Conservation (phyloP, 2,329 filamentous ascomycete genomes). For the Aspergillus udagawae region DNA sequence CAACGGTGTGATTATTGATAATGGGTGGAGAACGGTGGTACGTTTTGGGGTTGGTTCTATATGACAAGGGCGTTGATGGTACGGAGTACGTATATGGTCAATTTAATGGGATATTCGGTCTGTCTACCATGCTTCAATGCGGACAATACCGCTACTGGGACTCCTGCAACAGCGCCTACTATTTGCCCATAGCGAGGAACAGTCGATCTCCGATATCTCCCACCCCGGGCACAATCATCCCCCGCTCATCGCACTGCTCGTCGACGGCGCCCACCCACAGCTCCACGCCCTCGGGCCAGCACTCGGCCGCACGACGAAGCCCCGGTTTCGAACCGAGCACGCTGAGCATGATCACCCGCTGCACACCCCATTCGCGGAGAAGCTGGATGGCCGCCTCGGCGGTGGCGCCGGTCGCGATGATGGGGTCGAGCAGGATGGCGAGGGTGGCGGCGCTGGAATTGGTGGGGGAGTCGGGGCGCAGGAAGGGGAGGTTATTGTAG, state of each 20-base stretch:
- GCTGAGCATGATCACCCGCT: slow-evolving; percentile 69
- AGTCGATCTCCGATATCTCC: slow-evolving; percentile 88
- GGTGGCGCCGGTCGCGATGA: slow-evolving; percentile 91
- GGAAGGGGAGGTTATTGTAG: slow-evolving; percentile 91
- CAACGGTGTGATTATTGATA: no score
- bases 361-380: slow-evolving; percentile 85
- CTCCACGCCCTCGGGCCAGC: slow-evolving; percentile 62
- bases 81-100: no score
- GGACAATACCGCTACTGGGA: no score
- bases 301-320: slow-evolving; percentile 64
- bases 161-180: slow-evolving; percentile 1
- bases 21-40: no score
- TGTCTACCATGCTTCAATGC: no score
- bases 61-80: no score
- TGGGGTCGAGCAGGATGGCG: slow-evolving; percentile 82
- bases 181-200: slow-evolving; percentile 87
- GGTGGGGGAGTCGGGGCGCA: slow-evolving; percentile 28
- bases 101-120: no score
- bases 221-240: slow-evolving; percentile 87
- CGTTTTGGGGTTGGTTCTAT: no score
- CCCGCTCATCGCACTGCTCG: slow-evolving; percentile 63
- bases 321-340: slow-evolving; percentile 71
- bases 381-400: slow-evolving; percentile 86
- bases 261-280: slow-evolving; percentile 84
- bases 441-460: slow-evolving; percentile 53